Evolutionary conservation across 148 eudicot species (phyloP).

Genomic region (Vaccinium corymbosum): DNA sequence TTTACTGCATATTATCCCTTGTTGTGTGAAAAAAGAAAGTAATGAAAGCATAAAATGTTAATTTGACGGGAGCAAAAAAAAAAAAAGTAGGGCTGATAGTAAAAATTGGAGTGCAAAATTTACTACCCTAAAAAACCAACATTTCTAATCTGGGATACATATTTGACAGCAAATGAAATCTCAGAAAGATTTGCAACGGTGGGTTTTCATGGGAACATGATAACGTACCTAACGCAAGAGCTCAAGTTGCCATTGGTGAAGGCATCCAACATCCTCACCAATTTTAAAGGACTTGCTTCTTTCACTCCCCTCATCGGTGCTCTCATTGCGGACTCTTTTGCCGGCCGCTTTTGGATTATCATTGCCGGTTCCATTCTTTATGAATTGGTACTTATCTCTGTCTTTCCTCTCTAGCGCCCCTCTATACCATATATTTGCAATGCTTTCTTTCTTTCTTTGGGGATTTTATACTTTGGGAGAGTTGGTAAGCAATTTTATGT

Average conservation of each 20-base stretch:
- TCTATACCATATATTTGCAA: too few relatives aligned
- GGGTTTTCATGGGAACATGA: constrained; percentile 75
- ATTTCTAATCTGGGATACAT: background rate
- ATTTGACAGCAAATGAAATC: constrained; percentile 61
- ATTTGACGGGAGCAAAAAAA: too few relatives aligned
- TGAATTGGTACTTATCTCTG: constrained; percentile 39
- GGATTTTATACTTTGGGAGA: too few relatives aligned
- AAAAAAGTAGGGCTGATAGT: too few relatives aligned
- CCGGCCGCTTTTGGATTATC: constrained; percentile 74
- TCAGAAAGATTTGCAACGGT: constrained; percentile 68
- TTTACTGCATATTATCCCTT: too few relatives aligned
- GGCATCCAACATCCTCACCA: constrained; percentile 71
- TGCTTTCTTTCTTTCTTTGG: too few relatives aligned
- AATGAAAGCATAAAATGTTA: too few relatives aligned
- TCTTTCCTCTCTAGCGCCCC: background rate
- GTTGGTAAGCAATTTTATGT: too few relatives aligned
- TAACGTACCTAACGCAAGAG: constrained; percentile 64
- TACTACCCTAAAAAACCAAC: too few relatives aligned
- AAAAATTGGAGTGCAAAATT: too few relatives aligned
- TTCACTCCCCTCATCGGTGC: constrained; percentile 80
- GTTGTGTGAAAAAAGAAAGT: too few relatives aligned
- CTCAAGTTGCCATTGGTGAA: constrained; percentile 69
- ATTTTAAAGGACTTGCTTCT: constrained; percentile 61
- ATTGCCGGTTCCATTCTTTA: constrained; percentile 57
- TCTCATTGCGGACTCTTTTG: constrained; percentile 65